Base-by-base conservation (phyloP, 305 asterid genomes). In the Fraxinus sp. region DNA sequence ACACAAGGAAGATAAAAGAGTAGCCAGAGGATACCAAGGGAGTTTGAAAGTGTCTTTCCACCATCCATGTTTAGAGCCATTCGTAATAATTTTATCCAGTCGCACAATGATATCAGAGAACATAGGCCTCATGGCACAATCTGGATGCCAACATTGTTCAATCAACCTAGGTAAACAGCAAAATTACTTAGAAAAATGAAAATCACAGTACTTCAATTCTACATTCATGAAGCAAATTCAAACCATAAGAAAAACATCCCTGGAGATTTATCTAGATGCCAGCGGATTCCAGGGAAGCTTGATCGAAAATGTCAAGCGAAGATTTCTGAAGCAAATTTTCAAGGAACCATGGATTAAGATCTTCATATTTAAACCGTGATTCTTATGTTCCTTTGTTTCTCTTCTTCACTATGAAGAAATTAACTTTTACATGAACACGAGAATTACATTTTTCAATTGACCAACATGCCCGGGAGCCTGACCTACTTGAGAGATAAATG, bases 1-100 rank as follows among this genome's bases (percentile, higher is more conserved):
- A 20, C 13, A 6, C 76, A 20, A 71, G 72, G 35, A 41, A 64
- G 24, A 16, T 80, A 16, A 71, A 62, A 66, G 46, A 32, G 22
- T 39, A 28, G 77, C 33, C 18, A 7, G 33, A 71, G 78, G 83
- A 32, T 91, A 96, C 99, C 99, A 97, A 26, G 98, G 99, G 83
- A 97, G 94, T 86, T 92, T 97, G 89, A 97, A 92, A 57, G 99
- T 90, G 85, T 97, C 99, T 85, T 97, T 97, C 98, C 97, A 93
- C 97, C 98, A 93, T 84, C 99, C 99, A 73, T 95, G 94, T 85
- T 92, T 97, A 22, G 98, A 85, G 86, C 98, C 89, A 85, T 87
- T 91, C 77, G 81, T 78, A 57, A 92, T 92, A 77, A 95, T 95
- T 85, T 81, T 95, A 82, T 95, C 93, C 89, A 94, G 78, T 55